Percentiles rank a stretch among this genome's conserved stretches.
These are phyloP conservation scores for Paramyrothecium roridum DNA, from an alignment of 2,329 filamentous ascomycete genomes.

Conservation along the genomic window DNA sequence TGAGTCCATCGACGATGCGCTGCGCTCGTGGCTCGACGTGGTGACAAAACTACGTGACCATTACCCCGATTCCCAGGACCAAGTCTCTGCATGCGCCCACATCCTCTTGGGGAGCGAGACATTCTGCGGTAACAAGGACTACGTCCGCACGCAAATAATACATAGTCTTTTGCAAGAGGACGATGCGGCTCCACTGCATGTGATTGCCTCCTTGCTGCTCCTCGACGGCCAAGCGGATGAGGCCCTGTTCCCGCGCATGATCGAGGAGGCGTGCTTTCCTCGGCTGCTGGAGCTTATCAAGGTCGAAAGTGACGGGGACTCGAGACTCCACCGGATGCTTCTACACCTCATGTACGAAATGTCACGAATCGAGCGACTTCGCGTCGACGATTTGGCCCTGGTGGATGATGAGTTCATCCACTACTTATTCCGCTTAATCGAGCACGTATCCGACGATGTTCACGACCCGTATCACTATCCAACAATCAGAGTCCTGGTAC, in stretches of 20 bases:
- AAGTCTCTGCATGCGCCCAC: constrained; percentile 76
- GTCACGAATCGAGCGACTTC: constrained; percentile 84
- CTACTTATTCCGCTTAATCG: constrained; percentile 83
- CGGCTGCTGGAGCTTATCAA: constrained; percentile 80
- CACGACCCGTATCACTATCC: constrained; percentile 95
- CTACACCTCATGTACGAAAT: constrained; percentile 94
- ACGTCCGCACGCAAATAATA: constrained; percentile 89
- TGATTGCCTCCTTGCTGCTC: constrained; percentile 79
- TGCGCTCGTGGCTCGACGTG: constrained; percentile 80
- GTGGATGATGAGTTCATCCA: constrained; percentile 79
- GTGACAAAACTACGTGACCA: constrained; percentile 73
- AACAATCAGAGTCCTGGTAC: constrained; percentile 85
- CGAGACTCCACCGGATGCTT: constrained; percentile 72
- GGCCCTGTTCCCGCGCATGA: constrained; percentile 80
- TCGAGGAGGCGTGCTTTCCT: constrained; percentile 78
- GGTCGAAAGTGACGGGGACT: constrained; percentile 60
- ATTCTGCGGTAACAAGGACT: constrained; percentile 73
- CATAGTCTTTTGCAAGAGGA: constrained; percentile 91
- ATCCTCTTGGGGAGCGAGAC: constrained; percentile 72
- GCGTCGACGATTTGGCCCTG: constrained; percentile 70
- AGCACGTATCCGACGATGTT: constrained; percentile 80
- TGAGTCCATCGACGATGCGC: constrained; percentile 73
- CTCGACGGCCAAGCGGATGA: constrained; percentile 82
- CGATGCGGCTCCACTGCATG: constrained; percentile 72
- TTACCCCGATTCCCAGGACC: constrained; percentile 72